Conservation (phyloP, 176 grass and related monocot genomes). For the Puya raimondii region DNA sequence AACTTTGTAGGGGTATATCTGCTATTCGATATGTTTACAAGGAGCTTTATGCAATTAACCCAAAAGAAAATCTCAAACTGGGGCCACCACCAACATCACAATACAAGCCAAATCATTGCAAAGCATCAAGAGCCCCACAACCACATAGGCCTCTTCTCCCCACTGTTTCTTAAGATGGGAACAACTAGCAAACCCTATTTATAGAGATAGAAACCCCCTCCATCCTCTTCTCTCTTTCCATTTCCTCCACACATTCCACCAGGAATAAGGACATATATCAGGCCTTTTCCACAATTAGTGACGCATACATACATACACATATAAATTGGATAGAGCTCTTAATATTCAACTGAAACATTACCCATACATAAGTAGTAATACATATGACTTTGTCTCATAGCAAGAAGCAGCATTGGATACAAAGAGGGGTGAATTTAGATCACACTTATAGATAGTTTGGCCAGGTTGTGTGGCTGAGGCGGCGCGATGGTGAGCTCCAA, state of each 20-base stretch:
- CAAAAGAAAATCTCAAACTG: neutral
- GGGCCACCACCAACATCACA: neutral
- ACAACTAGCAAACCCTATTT: slow-evolving; percentile 33
- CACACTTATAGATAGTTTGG: slow-evolving; percentile 46
- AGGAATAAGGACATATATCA: slow-evolving; percentile 9
- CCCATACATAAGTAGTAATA: neutral
- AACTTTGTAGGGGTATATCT: no score
- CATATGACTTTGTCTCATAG: neutral
- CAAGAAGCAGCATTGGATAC: neutral
- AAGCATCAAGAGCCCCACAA: slow-evolving; percentile 21
- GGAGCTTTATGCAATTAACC: no score
- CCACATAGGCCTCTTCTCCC: slow-evolving; percentile 28
- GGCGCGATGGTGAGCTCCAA: slow-evolving; percentile 72
- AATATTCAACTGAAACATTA: neutral
- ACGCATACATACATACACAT: neutral
- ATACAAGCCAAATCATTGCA: slow-evolving; percentile 22
- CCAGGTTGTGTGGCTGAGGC: slow-evolving; percentile 10
- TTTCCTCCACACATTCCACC: neutral
- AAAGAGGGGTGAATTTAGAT: slow-evolving; percentile 17
- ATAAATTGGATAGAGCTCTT: neutral
- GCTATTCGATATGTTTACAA: no score
- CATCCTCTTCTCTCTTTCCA: neutral
- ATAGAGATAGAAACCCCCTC: slow-evolving; percentile 21
- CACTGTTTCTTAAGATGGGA: slow-evolving; percentile 36
- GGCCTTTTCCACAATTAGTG: slow-evolving; percentile 9